Evolutionary conservation across 106 monocot genomes (phyloP).

Genomic region (Iris macrosiphon): DNA sequence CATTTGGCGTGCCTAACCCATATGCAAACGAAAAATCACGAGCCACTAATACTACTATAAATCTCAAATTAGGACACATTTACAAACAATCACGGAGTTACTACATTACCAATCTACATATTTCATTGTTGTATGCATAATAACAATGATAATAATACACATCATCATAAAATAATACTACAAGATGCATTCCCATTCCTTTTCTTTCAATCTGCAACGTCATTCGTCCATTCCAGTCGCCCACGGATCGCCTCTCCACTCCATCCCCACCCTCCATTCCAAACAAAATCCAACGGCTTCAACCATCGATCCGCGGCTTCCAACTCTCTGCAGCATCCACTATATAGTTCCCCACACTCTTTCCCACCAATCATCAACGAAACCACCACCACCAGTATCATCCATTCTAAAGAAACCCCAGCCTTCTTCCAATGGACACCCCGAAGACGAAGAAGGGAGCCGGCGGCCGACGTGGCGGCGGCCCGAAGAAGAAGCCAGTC

Average conservation of each 20-base stretch:
- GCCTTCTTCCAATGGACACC: background rate
- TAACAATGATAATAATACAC: no score
- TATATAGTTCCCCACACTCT: background rate
- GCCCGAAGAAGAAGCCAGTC: slow-evolving; percentile 17
- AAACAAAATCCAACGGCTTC: background rate
- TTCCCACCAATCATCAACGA: background rate
- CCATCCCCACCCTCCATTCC: background rate
- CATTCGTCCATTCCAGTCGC: slow-evolving; percentile 31
- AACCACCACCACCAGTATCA: no score
- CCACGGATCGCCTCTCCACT: background rate
- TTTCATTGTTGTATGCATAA: no score
- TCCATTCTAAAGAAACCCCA: background rate
- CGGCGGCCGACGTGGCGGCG: slow-evolving; percentile 15
- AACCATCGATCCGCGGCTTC: background rate
- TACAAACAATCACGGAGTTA: no score
- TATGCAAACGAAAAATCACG: no score
- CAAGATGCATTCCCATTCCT: slow-evolving; percentile 17
- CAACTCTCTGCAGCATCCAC: background rate
- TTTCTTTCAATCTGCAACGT: slow-evolving; percentile 29
- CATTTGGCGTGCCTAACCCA: no score
- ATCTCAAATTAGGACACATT: no score
- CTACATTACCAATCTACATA: no score
- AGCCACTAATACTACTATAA: no score
- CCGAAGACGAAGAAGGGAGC: slow-evolving; percentile 20
- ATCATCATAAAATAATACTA: slow-evolving; percentile 18